These are phyloP conservation scores for Coemansia umbellata DNA, from an alignment of 192 early-diverging fungal genomes.

Conservation along the genomic window DNA sequence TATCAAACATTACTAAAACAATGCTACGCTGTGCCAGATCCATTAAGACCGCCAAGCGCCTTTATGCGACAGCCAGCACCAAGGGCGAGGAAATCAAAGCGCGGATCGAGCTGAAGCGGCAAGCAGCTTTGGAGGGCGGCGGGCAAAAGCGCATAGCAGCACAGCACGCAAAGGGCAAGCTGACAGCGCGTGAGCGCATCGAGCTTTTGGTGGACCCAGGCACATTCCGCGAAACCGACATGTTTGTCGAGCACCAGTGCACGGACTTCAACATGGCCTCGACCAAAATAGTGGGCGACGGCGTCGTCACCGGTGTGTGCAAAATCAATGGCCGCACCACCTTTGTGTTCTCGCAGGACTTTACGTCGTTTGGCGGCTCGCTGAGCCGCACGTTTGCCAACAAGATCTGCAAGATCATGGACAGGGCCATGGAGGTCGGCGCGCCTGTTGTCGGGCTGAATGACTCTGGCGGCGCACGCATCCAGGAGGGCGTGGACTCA, in stretches of 20 bases:
- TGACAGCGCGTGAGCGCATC: constrained; percentile 90
- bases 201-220: constrained; percentile 77
- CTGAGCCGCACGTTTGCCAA: constrained; percentile 82
- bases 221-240: constrained; percentile 88
- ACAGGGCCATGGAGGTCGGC: constrained; percentile 85
- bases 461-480: constrained; percentile 96
- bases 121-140: constrained; percentile 71
- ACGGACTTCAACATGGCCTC: constrained; percentile 84
- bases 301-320: constrained; percentile 94
- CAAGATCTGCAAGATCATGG: constrained; percentile 94
- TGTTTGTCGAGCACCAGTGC: constrained; percentile 93
- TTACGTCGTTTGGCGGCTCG: constrained; percentile 89
- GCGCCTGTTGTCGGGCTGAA: constrained; percentile 95
- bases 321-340: constrained; percentile 87
- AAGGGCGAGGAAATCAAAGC: constrained; percentile 19
- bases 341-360: constrained; percentile 91
- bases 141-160: constrained; percentile 72
- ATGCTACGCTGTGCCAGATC: too few species aligned
- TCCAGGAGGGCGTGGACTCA: constrained; percentile 97
- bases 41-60: too few species aligned
- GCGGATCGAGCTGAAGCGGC: constrained; percentile 63
- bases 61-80: constrained; percentile 32
- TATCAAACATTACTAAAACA: too few species aligned
- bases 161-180: constrained; percentile 90
- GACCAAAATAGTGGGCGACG: constrained; percentile 85